Evolutionary conservation across 148 eudicot genomes (phyloP).

Genomic region (Camellia sinensis): DNA sequence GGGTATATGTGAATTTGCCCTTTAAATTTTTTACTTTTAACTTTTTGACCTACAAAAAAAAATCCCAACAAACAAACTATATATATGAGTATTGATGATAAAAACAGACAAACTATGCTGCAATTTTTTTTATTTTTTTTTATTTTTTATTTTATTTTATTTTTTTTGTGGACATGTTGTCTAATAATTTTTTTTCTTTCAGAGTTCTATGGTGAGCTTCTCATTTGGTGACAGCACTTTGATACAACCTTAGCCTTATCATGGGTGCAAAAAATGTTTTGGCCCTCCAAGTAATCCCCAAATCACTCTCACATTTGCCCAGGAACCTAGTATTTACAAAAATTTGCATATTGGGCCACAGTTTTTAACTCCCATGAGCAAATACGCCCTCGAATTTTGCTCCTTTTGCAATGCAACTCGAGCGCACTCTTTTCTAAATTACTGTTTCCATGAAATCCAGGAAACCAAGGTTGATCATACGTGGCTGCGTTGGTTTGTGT

Average conservation of each 20-base stretch:
- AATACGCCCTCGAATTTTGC: conserved; percentile 71
- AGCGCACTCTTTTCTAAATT: conserved; percentile 46
- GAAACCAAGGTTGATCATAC: conserved; percentile 41
- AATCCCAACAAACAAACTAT: too few species aligned
- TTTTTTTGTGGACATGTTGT: too few species aligned
- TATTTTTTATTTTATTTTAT: too few species aligned
- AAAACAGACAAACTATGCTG: too few species aligned
- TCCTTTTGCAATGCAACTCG: conserved; percentile 65
- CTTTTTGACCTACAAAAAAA: too few species aligned
- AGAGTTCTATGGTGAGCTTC: conserved; percentile 73
- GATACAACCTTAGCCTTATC: conserved; percentile 60
- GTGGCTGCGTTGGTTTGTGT: conserved; percentile 55
- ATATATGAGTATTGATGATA: too few species aligned
- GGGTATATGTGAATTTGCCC: too few species aligned
- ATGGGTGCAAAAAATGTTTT: conserved; percentile 68
- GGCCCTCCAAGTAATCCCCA: conserved; percentile 61
- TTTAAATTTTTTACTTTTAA: too few species aligned
- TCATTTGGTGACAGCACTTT: conserved; percentile 47
- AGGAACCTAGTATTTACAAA: conserved; percentile 41
- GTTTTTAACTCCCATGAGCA: conserved; percentile 77
- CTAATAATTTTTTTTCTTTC: too few species aligned
- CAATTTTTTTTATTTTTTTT: too few species aligned
- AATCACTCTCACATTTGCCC: conserved; percentile 83
- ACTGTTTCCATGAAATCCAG: conserved; percentile 37
- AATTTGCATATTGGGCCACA: conserved; percentile 77